A percentile compares a stretch with the other conserved stretches of the same genome.
phyloP scores from a whole-genome alignment of 495 filamentous ascomycete species.

The Hypoxylon cercidicola region DNA sequence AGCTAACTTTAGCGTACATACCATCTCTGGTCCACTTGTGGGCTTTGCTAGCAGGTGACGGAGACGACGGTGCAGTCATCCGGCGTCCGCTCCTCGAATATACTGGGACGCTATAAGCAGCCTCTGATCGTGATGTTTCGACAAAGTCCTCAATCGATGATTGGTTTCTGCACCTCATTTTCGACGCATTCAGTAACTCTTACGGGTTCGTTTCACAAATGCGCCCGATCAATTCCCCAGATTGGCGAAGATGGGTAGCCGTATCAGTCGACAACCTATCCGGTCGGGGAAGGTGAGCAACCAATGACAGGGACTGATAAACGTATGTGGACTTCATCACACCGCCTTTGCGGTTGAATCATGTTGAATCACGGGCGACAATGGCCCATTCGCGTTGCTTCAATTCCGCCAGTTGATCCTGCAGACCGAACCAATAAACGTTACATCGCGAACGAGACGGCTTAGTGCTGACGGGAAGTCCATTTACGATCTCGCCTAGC shows the following conservation, averaged over 20 bases:
- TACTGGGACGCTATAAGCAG: neutral
- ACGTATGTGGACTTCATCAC: constrained; percentile 23
- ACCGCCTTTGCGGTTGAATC: constrained; percentile 33
- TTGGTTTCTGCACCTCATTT: constrained; percentile 15
- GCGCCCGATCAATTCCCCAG: constrained; percentile 29
- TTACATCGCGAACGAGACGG: constrained; percentile 14
- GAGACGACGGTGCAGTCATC: constrained; percentile 8
- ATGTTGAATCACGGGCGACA: no score
- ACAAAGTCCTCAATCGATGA: constrained; percentile 1
- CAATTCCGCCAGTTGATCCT: constrained; percentile 24
- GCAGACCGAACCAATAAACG: constrained; percentile 16
- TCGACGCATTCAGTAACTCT: constrained; percentile 2
- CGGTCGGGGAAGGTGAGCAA: constrained; percentile 23
- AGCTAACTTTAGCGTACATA: constrained; percentile 31
- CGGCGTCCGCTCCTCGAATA: constrained; percentile 21
- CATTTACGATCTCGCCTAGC: constrained; percentile 11
- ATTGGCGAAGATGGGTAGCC: constrained; percentile 24
- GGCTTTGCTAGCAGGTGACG: constrained; percentile 8
- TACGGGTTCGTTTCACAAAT: constrained; percentile 18
- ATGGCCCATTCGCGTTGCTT: constrained; percentile 10
- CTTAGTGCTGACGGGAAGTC: constrained; percentile 34
- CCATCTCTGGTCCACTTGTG: neutral
- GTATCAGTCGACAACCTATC: constrained; percentile 1
- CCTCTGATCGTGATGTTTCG: constrained; percentile 8
- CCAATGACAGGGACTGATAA: constrained; percentile 13